Conservation (phyloP, 2,329 filamentous ascomycete genomes). For the Penicillium sclerotiorum region DNA sequence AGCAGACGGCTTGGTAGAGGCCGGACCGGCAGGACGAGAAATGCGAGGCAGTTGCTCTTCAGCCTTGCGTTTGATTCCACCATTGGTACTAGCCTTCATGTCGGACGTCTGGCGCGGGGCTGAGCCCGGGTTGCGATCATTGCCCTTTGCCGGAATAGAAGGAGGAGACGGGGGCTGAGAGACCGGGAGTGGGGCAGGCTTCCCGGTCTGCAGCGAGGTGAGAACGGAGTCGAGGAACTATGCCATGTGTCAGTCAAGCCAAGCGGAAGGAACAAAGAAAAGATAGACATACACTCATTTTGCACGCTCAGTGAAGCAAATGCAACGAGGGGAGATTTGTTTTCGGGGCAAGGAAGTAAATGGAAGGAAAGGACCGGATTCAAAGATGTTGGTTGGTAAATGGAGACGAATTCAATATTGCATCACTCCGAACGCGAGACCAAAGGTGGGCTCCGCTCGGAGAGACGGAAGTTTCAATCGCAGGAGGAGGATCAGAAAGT, state of each 20-base stretch:
- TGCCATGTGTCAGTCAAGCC: constrained; percentile 24
- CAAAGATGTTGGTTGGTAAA: too few species aligned
- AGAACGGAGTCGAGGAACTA: constrained; percentile 57
- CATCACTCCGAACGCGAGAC: constrained; percentile 41
- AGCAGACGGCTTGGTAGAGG: constrained; percentile 19
- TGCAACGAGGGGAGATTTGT: too few species aligned
- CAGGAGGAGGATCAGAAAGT: neutral
- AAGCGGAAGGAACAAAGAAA: neutral
- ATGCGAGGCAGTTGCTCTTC: constrained; percentile 41
- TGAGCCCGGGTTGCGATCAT: constrained; percentile 24
- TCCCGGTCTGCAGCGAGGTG: constrained; percentile 52
- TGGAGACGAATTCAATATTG: constrained; percentile 35
- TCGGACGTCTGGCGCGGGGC: constrained; percentile 19
- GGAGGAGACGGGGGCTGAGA: constrained; percentile 29
- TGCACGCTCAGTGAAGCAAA: constrained; percentile 3
- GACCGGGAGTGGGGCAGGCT: constrained; percentile 33
- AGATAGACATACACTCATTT: constrained; percentile 42
- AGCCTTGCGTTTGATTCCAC: constrained; percentile 47
- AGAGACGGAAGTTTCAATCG: constrained; percentile 2
- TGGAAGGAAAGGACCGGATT: too few species aligned
- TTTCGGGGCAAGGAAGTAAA: too few species aligned
- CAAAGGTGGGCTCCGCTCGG: constrained; percentile 20
- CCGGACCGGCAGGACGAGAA: constrained; percentile 27
- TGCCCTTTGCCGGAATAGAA: constrained; percentile 22
- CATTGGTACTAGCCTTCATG: constrained; percentile 17